phyloP scores from a whole-genome alignment of 345 rosid genomes.

The Mallotus nudiflorus region DNA sequence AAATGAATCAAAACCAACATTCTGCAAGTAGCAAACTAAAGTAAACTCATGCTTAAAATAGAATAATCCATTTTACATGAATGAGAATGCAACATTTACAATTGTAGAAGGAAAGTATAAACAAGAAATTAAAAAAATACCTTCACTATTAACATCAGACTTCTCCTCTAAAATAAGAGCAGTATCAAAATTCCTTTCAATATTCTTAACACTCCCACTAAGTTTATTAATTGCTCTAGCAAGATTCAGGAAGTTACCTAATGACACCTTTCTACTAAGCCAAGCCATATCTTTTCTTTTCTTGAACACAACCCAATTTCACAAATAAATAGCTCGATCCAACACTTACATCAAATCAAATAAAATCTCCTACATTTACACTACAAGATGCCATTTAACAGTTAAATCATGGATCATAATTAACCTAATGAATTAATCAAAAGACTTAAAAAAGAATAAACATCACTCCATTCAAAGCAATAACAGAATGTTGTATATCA shows the following conservation, averaged over 20 bases:
- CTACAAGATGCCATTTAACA: slow-evolving; percentile 2
- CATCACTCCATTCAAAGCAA: too few relatives aligned
- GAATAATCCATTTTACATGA: too few relatives aligned
- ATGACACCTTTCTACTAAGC: slow-evolving; percentile 85
- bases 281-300: slow-evolving; percentile 85
- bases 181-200: slow-evolving; percentile 92
- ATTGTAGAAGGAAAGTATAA: too few relatives aligned
- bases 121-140: slow-evolving; percentile 24
- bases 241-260: slow-evolving; percentile 93
- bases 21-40: too few relatives aligned
- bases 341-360: slow-evolving; percentile 32
- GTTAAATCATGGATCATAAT: slow-evolving; percentile 8
- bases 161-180: slow-evolving; percentile 96
- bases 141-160: slow-evolving; percentile 61
- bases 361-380: slow-evolving; percentile 37
- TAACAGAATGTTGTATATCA: neutral
- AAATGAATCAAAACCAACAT: too few relatives aligned
- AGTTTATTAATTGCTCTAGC: slow-evolving; percentile 97
- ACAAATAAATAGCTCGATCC: slow-evolving; percentile 14
- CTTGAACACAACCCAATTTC: neutral
- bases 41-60: too few relatives aligned
- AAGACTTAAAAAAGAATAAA: too few relatives aligned
- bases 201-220: slow-evolving; percentile 98
- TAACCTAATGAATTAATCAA: neutral
- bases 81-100: too few relatives aligned